Conservation (phyloP, 768 basidiomycete genomes). For the Lactarius akahatsu region DNA sequence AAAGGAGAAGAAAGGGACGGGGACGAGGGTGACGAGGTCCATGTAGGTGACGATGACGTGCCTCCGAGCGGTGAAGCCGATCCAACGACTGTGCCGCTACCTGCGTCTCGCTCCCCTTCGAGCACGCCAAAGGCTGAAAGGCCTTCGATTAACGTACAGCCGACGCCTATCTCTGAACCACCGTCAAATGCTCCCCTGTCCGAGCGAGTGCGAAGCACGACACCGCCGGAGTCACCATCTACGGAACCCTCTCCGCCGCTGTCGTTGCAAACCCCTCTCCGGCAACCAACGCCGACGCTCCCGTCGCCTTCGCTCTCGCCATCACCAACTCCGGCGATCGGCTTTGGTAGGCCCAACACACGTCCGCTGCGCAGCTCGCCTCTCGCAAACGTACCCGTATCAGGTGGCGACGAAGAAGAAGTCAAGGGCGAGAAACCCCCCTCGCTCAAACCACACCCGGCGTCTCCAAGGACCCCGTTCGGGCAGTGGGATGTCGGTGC, state of each 20-base stretch:
- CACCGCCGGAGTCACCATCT: constrained; percentile 63
- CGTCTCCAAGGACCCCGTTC: constrained; percentile 43
- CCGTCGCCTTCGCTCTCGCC: constrained; percentile 37
- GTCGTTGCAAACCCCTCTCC: constrained; percentile 25
- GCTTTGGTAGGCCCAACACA: constrained; percentile 59
- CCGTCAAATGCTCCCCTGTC: constrained; percentile 22
- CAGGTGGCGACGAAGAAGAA: constrained; percentile 46
- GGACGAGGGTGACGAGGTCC: constrained; percentile 38
- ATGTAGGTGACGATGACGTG: constrained; percentile 24
- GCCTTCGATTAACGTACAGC: constrained; percentile 42
- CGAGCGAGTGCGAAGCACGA: constrained; percentile 48
- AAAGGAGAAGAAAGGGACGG: constrained; percentile 27
- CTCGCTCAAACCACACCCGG: constrained; percentile 39
- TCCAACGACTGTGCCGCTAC: constrained; percentile 38
- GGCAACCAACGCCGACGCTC: constrained; percentile 35
- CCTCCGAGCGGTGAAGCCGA: not conserved
- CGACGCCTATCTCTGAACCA: constrained; percentile 37
- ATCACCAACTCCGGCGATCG: constrained; percentile 47
- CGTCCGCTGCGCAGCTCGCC: constrained; percentile 77
- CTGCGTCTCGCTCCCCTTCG: constrained; percentile 52
- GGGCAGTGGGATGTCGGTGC: constrained; percentile 31
- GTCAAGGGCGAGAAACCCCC: constrained; percentile 32
- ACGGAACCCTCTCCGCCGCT: constrained; percentile 37
- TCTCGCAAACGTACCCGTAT: constrained; percentile 53
- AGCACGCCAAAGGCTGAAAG: constrained; percentile 57